phyloP scores from a whole-genome alignment of 768 basidiomycete species.

The Scleroderma citrinum region DNA sequence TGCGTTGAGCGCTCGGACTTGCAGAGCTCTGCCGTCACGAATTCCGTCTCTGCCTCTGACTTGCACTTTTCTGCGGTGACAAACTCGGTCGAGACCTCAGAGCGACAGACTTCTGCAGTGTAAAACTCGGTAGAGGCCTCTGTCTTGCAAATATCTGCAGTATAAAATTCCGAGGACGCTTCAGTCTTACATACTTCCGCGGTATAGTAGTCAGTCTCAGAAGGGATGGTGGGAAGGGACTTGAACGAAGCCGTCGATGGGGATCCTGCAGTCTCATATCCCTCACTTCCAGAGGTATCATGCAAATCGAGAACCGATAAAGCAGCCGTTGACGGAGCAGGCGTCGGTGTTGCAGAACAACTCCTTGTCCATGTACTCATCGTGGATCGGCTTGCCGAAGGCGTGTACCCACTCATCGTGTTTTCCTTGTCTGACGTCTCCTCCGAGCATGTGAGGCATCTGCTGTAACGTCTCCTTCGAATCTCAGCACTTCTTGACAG shows the following conservation, averaged over 20 bases:
- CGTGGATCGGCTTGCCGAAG: constrained; percentile 30
- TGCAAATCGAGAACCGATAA: constrained; percentile 27
- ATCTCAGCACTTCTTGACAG: constrained; percentile 57
- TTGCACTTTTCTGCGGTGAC: constrained; percentile 39
- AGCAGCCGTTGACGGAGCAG: constrained; percentile 24
- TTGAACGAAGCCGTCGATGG: constrained; percentile 47
- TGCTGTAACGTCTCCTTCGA: constrained; percentile 43
- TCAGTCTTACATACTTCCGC: constrained; percentile 40
- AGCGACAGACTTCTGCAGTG: constrained; percentile 44
- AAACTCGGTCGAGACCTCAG: constrained; percentile 39
- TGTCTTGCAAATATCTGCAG: constrained; percentile 39
- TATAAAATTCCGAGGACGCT: constrained; percentile 41
- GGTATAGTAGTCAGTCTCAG: constrained; percentile 41
- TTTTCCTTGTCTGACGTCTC: constrained; percentile 57
- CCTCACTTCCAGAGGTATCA: constrained; percentile 41
- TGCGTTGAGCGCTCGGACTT: constrained; percentile 19
- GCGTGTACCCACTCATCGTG: constrained; percentile 27
- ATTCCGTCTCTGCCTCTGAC: constrained; percentile 34
- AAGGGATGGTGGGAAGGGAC: constrained; percentile 57
- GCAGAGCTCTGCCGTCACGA: constrained; percentile 42
- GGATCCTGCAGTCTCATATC: constrained; percentile 40
- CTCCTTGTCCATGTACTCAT: constrained; percentile 30
- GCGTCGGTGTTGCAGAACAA: constrained; percentile 25
- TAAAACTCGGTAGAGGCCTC: constrained; percentile 42
- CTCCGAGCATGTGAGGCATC: constrained; percentile 30